These are phyloP conservation scores for Talaromyces liani DNA, from an alignment of 495 filamentous ascomycete genomes.

Conservation along the genomic window DNA sequence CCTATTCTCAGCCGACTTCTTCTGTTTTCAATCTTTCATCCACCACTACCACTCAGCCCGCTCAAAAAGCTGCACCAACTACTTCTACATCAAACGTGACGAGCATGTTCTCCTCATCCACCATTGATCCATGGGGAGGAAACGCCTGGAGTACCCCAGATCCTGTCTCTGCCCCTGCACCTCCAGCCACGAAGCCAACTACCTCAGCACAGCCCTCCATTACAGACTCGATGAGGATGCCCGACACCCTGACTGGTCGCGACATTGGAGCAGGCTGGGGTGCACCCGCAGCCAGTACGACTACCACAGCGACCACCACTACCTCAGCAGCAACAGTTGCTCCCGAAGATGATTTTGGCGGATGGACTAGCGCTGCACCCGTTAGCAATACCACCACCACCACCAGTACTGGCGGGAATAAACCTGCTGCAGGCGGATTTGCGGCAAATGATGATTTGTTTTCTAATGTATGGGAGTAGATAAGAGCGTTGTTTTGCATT, in stretches of 20 bases:
- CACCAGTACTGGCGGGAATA: slow-evolving; percentile 23
- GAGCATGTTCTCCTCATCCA: slow-evolving; percentile 23
- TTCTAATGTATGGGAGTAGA: slow-evolving; percentile 84
- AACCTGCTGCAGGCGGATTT: slow-evolving; percentile 51
- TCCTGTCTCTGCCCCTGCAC: slow-evolving; percentile 20
- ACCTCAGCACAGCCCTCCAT: slow-evolving; percentile 13
- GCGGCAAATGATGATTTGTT: slow-evolving; percentile 76
- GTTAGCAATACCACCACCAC: slow-evolving; percentile 33
- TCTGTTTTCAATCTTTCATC: slow-evolving; percentile 80
- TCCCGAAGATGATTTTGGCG: slow-evolving; percentile 88
- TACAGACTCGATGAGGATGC: slow-evolving; percentile 40
- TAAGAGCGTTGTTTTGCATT: slow-evolving; percentile 8
- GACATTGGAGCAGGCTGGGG: slow-evolving; percentile 53
- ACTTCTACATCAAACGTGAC: slow-evolving; percentile 25
- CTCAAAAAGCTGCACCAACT: slow-evolving; percentile 36
- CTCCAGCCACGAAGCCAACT: slow-evolving; percentile 9
- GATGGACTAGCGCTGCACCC: slow-evolving; percentile 71
- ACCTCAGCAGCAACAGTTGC: slow-evolving; percentile 53
- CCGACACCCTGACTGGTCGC: slow-evolving; percentile 37
- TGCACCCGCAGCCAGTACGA: slow-evolving; percentile 16
- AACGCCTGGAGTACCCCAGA: slow-evolving; percentile 47
- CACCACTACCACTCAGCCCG: slow-evolving; percentile 26
- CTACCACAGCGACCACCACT: slow-evolving; percentile 26
- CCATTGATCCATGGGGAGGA: slow-evolving; percentile 41
- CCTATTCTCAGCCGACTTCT: slow-evolving; percentile 31